Base-by-base conservation (phyloP, 1,284 basidiomycete genomes). In the Cutaneotrichosporon dermatis region DNA sequence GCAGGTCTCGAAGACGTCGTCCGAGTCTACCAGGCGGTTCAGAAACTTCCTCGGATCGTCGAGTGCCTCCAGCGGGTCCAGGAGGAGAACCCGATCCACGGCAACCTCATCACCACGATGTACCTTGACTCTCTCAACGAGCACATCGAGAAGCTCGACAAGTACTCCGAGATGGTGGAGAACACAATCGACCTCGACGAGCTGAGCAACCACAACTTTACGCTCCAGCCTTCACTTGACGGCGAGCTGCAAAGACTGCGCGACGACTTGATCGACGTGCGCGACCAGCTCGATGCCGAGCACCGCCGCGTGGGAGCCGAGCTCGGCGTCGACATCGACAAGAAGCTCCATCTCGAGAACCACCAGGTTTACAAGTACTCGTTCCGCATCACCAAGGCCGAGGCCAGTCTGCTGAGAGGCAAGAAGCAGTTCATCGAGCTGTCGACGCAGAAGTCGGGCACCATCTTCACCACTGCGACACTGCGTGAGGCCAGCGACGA, bases 341-440 rank as follows among this genome's bases (percentile, higher is more conserved):
- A 97, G 80, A 98, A 98, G 79, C 80, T 99, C 15, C 94, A 98
- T 77, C 81, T 99, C 39, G 96, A 99, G 79, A 95, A 96, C 70
- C 91, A 89, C 62, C 83, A 85, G 59, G 84, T 86, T 4, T 93
- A 97, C 73, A 94, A 94, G 4, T 96, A 98, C 74, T 94, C 90
- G 69, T 90, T 99, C 79, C 82, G 96, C 25, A 79, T 99, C 42
- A 96, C 93, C 6, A 96, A 96, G 76, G 89, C 85, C 59, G 94
- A 97, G 66, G 88, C 89, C 0, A 87, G 88, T 70, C 80, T 79
- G n/a, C 82, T 96, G 51, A 79, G 84, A 6, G 82, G 83, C 61
- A 85, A 84, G 63, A 86, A 85, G 65, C 83, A 82, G 53, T 99
- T 92, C 73, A 88, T 85, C 43, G 94, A 98, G 69, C 82, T 98